phyloP scores from a whole-genome alignment of 2,329 filamentous ascomycete genomes.

The Aspergillus fructus region DNA sequence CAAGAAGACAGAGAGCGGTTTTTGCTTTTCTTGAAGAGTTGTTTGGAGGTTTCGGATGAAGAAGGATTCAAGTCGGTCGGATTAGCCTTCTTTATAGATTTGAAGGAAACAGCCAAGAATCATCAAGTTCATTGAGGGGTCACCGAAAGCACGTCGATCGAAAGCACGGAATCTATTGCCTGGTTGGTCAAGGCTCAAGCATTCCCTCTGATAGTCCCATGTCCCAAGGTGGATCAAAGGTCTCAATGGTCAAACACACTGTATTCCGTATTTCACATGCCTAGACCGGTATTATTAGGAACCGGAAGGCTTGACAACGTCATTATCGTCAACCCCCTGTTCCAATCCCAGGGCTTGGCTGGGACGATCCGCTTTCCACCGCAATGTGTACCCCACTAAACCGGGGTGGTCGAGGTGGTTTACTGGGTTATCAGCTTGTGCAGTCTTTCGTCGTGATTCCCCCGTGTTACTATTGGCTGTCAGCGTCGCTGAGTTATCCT shows the following conservation, averaged over 20 bases:
- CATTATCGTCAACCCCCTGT: constrained; percentile 28
- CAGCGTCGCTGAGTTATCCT: constrained; percentile 1
- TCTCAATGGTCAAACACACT: constrained; percentile 9
- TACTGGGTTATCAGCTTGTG: constrained; percentile 3
- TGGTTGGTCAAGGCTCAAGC: constrained; percentile 8
- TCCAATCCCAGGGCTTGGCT: constrained; percentile 27
- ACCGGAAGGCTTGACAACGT: constrained; percentile 26
- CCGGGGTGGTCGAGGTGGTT: not conserved
- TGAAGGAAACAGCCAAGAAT: constrained; percentile 15
- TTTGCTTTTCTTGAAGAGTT: constrained; percentile 3
- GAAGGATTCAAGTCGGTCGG: constrained; percentile 10
- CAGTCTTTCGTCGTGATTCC: not conserved
- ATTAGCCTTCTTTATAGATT: constrained; percentile 30
- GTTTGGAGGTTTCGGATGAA: constrained; percentile 7
- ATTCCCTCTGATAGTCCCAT: not conserved
- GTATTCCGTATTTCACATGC: constrained; percentile 27
- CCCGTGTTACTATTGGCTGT: not conserved
- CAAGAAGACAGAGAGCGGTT: not conserved
- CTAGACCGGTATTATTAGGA: constrained; percentile 20
- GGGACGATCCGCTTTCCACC: constrained; percentile 8
- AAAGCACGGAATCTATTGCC: constrained; percentile 19
- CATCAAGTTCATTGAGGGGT: constrained; percentile 15
- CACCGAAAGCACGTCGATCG: constrained; percentile 28
- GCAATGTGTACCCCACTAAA: constrained; percentile 11
- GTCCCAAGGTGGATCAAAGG: constrained; percentile 6